Evolutionary conservation across 331 rosid genomes (phyloP).

Genomic region (Pyracantha coccinea): DNA sequence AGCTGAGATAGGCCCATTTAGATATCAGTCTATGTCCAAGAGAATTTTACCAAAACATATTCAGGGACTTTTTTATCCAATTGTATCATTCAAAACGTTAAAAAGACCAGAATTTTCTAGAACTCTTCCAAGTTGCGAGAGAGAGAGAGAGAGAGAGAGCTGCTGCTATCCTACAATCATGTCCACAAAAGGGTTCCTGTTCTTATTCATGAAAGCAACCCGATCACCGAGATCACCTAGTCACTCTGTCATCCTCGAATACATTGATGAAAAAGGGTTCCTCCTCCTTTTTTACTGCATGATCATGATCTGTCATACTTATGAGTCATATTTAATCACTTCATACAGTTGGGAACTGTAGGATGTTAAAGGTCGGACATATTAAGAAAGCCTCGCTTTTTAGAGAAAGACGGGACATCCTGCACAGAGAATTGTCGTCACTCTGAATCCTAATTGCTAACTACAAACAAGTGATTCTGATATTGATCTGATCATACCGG

Average conservation of each 20-base stretch:
- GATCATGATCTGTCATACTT: background rate
- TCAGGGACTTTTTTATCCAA: background rate
- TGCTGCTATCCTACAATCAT: slow-evolving; percentile 26
- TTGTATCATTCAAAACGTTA: background rate
- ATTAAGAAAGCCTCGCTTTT: background rate
- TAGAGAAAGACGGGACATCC: no score
- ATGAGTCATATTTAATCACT: background rate
- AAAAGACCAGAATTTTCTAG: background rate
- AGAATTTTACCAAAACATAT: no score
- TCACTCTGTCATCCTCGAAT: slow-evolving; percentile 37
- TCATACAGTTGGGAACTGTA: background rate
- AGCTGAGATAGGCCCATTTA: background rate
- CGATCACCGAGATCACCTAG: slow-evolving; percentile 13
- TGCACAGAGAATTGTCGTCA: no score
- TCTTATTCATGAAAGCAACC: slow-evolving; percentile 31
- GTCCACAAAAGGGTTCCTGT: slow-evolving; percentile 33
- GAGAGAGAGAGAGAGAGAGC: background rate
- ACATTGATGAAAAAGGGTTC: background rate
- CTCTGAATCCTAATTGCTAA: no score
- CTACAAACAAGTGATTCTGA: no score
- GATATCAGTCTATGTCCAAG: background rate
- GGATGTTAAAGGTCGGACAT: background rate
- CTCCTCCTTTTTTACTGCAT: background rate
- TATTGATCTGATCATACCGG: no score
- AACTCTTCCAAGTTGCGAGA: background rate